Base-by-base conservation (phyloP, 139 green algal species). In the Chlorella sp. region DNA sequence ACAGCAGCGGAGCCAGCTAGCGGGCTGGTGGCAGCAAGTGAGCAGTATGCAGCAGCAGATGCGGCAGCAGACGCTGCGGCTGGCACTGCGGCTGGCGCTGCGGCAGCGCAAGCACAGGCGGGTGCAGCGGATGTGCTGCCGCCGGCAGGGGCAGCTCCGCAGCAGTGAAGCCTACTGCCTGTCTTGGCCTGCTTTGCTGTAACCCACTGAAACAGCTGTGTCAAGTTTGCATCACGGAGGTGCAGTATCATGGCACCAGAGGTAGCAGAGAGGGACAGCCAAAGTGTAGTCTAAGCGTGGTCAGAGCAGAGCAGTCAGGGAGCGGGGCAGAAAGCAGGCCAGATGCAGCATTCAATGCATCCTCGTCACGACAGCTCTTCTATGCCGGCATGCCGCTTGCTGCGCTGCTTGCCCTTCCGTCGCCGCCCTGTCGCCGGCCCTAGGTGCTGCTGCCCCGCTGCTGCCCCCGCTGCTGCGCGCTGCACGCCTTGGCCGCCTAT, bases 361-460 rank as follows among this genome's bases (percentile, higher is more conserved):
- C 40, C 30, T n/a, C 46, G 4, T 56, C 73, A 84, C 26, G 79
- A 84, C 32, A 84, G 79, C 44, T 77, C 64, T 34, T 68, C 40
- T 26, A 84, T 84, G 41, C 79, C 79, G 22, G 79, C 79, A 13
- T 84, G 64, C n/a, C 64, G 79, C 34, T 24, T 51, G 16, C 60
- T 32, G 40, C 11, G n/a, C 79, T 74, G 54, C 58, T 75, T 72
- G 34, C 36, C 6, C 43, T 46, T 84, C 43, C 62, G 41, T 75
- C 76, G 76, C 38, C 76, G 76, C 36, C 72, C 72, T 44, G 72
- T 7, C 40, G 70, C 24, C 24, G 40, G 40, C 2, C 36, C 72
- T 44, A 60, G 73, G 0, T 46, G 76, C 76, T 32, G n/a, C 16
- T 1, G 14, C 26, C 28, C 30, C 41, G 6, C 78, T 76, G 41